Percentiles rank a stretch among this genome's conserved stretches.
phyloP scores from a whole-genome alignment of 176 grass and related monocot genomes.

The Tillandsia leiboldiana region DNA sequence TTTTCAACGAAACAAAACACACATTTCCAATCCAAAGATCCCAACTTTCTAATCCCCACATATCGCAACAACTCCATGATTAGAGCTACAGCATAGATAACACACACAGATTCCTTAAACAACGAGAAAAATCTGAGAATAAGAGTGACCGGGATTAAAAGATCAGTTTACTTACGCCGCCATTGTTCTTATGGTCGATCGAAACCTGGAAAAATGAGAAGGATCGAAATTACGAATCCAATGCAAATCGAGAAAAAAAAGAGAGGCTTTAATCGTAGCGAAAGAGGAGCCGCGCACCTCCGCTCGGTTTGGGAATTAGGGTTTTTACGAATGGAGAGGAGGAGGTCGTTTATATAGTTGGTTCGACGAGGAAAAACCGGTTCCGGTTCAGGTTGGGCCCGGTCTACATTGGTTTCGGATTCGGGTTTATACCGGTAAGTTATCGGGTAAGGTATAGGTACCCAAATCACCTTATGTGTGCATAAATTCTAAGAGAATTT shows the following conservation, averaged over 20 bases:
- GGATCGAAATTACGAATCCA: neutral
- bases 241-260: neutral
- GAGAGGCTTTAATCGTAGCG: neutral
- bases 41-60: neutral
- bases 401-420: no score
- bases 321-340: no score
- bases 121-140: neutral
- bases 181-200: neutral
- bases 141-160: neutral
- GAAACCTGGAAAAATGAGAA: neutral
- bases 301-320: no score
- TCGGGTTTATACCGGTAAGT: no score
- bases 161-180: neutral
- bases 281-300: no score
- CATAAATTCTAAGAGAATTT: no score
- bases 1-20: no score
- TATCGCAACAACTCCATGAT: neutral
- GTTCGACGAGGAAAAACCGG: no score
- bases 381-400: no score
- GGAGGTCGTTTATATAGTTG: no score
- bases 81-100: neutral
- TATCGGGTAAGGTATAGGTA: no score
- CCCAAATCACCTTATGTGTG: no score
- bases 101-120: neutral
- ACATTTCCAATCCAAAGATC: neutral